Conservation (phyloP, 2,329 filamentous ascomycete genomes). For the Colletotrichum plurivorum region DNA sequence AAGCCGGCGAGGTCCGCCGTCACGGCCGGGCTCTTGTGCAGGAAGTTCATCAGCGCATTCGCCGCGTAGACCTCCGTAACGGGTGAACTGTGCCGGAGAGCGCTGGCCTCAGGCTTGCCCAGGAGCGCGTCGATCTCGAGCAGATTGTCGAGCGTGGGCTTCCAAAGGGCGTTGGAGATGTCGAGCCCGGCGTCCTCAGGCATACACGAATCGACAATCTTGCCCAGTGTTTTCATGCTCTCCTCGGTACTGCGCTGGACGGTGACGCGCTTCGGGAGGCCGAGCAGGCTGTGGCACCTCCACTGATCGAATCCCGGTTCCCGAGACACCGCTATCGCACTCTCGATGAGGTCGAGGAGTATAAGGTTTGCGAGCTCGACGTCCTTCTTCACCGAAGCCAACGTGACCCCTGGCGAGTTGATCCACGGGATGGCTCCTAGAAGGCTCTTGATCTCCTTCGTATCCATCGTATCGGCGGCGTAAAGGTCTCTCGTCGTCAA, state of each 20-base stretch:
- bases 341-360: conserved; percentile 34
- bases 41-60: conserved; percentile 38
- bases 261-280: conserved; percentile 22
- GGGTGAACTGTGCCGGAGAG: conserved; percentile 29
- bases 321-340: conserved; percentile 14
- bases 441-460: conserved; percentile 42
- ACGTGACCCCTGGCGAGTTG: neutral
- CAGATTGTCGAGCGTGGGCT: conserved; percentile 48
- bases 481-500: conserved; percentile 41
- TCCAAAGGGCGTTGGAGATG: conserved; percentile 45
- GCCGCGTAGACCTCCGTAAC: conserved; percentile 35
- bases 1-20: conserved; percentile 42
- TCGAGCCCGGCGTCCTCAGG: neutral
- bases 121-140: conserved; percentile 44
- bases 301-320: conserved; percentile 34
- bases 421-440: neutral
- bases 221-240: conserved; percentile 19
- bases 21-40: neutral
- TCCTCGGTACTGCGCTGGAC: conserved; percentile 11
- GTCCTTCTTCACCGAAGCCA: neutral
- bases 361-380: conserved; percentile 27
- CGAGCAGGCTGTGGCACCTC: conserved; percentile 11
- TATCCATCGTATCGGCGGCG: conserved; percentile 10
- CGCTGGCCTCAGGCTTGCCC: neutral
- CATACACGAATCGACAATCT: neutral